Percentiles rank a stretch among this genome's conserved stretches.
Evolutionary conservation across 768 basidiomycete genomes (phyloP).

Genomic region (Mrakia hoshinonis): DNA sequence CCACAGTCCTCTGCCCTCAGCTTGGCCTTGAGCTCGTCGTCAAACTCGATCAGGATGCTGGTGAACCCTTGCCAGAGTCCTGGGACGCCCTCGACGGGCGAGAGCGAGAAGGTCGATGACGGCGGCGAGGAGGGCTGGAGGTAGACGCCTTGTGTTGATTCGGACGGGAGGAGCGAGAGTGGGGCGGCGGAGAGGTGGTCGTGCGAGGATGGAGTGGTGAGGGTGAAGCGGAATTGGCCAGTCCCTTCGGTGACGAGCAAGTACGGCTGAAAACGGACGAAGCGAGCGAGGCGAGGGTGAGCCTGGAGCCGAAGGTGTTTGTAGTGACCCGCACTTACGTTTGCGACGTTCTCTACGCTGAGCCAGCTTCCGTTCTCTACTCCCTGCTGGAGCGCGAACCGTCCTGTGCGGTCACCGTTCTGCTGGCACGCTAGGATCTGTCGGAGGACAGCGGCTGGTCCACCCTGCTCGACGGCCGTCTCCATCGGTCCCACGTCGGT

Average conservation of each 20-base stretch:
- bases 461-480: background rate
- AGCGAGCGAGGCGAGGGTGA: background rate
- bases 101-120: background rate
- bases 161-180: background rate
- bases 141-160: background rate
- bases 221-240: constrained; percentile 2
- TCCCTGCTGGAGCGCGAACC: background rate
- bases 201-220: background rate
- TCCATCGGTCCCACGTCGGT: constrained; percentile 2
- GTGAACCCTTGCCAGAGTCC: background rate
- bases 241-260: constrained; percentile 10
- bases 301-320: background rate
- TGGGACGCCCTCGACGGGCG: constrained; percentile 6
- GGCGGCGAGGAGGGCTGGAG: background rate
- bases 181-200: background rate
- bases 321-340: background rate
- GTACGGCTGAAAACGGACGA: background rate
- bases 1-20: constrained; percentile 10
- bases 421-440: constrained; percentile 7
- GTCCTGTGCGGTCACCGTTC: constrained; percentile 2
- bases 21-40: constrained; percentile 9
- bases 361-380: constrained; percentile 9
- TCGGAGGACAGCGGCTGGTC: background rate
- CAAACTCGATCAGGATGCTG: background rate
- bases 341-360: constrained; percentile 1